phyloP scores from a whole-genome alignment of 345 rosid genomes.

The Ceriops zippeliana region DNA sequence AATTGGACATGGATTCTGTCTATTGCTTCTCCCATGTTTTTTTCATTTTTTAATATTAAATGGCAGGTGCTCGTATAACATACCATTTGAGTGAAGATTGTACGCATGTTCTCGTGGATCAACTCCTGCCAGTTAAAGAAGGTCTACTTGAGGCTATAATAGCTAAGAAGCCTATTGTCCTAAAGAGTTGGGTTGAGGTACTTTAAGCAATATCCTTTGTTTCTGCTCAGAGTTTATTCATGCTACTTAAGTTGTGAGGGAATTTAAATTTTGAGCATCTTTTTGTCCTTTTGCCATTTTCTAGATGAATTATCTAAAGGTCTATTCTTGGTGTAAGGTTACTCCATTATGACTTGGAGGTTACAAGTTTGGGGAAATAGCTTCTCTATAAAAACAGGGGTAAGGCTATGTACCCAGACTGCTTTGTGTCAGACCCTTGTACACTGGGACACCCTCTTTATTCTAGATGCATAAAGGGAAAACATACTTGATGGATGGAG shows the following conservation, averaged over 20 bases:
- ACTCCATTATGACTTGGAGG: too few species aligned
- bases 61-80: conserved; percentile 55
- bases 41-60: background rate
- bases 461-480: too few species aligned
- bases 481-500: too few species aligned
- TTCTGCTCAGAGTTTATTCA: background rate
- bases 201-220: background rate
- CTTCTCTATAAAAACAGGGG: too few species aligned
- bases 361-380: too few species aligned
- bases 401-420: too few species aligned
- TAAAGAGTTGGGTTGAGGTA: conserved; percentile 71
- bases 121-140: conserved; percentile 42
- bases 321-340: too few species aligned
- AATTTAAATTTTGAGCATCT: too few species aligned
- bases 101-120: conserved; percentile 67
- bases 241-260: background rate
- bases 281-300: too few species aligned
- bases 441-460: too few species aligned
- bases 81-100: conserved; percentile 52
- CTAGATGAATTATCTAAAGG: too few species aligned
- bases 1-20: background rate
- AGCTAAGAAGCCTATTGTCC: conserved; percentile 53
- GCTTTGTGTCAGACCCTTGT: too few species aligned
- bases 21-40: background rate
- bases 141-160: conserved; percentile 58